Evolutionary conservation across 345 rosid species (phyloP).

Genomic region (Trapa bicornis): DNA sequence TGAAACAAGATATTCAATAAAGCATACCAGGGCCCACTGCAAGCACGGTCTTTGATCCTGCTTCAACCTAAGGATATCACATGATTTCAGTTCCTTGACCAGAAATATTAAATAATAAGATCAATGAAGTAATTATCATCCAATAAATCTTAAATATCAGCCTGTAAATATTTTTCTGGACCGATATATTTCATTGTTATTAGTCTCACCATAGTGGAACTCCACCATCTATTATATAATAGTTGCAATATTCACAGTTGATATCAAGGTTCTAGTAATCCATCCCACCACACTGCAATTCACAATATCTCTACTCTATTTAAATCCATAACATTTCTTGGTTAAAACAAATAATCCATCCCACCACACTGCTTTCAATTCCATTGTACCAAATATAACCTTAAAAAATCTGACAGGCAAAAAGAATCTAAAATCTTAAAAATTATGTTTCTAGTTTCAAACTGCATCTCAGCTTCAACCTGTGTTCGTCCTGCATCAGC

Average conservation of each 20-base stretch:
- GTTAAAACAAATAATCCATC: too few relatives aligned
- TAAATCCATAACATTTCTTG: too few relatives aligned
- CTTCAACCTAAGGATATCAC: constrained; percentile 40
- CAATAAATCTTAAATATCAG: neutral
- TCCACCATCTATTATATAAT: neutral
- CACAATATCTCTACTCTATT: too few relatives aligned
- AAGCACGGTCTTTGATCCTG: constrained; percentile 84
- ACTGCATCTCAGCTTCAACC: constrained; percentile 38
- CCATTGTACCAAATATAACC: neutral
- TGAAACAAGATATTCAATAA: neutral
- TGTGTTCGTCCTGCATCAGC: constrained; percentile 95
- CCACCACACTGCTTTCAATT: neutral
- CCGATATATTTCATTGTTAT: neutral
- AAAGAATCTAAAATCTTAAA: neutral
- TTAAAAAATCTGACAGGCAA: neutral
- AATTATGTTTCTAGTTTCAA: neutral
- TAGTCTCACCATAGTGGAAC: neutral
- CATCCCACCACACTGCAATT: too few relatives aligned
- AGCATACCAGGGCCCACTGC: constrained; percentile 76
- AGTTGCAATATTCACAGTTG: too few relatives aligned
- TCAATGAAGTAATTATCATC: neutral
- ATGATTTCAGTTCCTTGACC: neutral
- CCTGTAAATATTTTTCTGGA: neutral
- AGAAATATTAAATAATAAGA: neutral
- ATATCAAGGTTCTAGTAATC: too few relatives aligned